These are phyloP conservation scores for Hypoxylon lienhwacheense DNA, from an alignment of 495 filamentous ascomycete species.

Conservation along the genomic window DNA sequence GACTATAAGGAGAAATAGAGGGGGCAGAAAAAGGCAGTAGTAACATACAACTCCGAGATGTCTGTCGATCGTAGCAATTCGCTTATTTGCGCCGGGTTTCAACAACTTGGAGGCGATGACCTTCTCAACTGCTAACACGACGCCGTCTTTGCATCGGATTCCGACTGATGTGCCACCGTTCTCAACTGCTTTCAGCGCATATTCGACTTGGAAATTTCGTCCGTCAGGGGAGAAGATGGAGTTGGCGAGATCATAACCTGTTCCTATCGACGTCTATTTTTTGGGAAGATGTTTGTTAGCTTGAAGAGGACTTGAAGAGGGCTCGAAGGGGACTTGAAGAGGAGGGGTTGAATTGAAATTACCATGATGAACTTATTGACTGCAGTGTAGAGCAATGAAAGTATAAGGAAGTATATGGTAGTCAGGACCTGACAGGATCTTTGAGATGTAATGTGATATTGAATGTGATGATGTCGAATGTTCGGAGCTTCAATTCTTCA, in stretches of 20 bases:
- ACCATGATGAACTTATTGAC: constrained; percentile 31
- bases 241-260: constrained; percentile 98
- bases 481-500: no score
- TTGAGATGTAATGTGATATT: constrained; percentile 32
- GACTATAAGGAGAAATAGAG: neutral
- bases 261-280: constrained; percentile 93
- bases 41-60: constrained; percentile 85
- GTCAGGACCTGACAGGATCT: no score
- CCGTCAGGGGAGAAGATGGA: constrained; percentile 99
- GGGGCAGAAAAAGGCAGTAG: neutral
- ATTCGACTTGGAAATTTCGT: constrained; percentile 99
- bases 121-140: constrained; percentile 96
- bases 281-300: constrained; percentile 9
- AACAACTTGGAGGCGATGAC: constrained; percentile 92
- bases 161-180: constrained; percentile 96
- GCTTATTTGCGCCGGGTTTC: constrained; percentile 91
- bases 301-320: neutral
- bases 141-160: constrained; percentile 95
- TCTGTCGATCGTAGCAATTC: constrained; percentile 90
- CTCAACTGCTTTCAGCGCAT: constrained; percentile 97
- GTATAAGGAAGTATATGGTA: no score
- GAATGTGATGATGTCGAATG: constrained; percentile 8
- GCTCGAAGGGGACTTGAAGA: neutral
- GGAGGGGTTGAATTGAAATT: constrained; percentile 16
- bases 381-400: neutral